Conservation (phyloP, 108 stramenopile genomes). For the Tribonema minus region DNA sequence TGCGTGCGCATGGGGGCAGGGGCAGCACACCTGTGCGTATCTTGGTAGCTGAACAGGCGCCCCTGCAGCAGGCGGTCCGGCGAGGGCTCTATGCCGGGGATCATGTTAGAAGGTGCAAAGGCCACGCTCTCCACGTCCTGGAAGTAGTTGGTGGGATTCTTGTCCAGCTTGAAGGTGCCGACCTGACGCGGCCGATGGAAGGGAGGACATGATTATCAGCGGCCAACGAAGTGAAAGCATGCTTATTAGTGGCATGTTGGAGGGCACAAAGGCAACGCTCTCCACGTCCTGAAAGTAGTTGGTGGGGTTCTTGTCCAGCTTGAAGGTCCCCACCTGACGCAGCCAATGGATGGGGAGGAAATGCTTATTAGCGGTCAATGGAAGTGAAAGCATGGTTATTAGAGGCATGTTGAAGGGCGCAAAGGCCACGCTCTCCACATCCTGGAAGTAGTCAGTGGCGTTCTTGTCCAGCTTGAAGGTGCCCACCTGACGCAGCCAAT, state of each 20-base stretch:
- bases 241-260: too few relatives aligned
- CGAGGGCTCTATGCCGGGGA: slow-evolving; percentile 67
- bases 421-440: slow-evolving; percentile 69
- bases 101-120: slow-evolving; percentile 65
- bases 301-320: slow-evolving; percentile 63
- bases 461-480: slow-evolving; percentile 64
- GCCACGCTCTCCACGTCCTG: slow-evolving; percentile 68
- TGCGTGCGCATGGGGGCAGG: too few relatives aligned
- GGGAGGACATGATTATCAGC: too few relatives aligned
- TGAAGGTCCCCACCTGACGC: slow-evolving; percentile 55
- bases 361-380: too few relatives aligned
- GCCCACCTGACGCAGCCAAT: too few relatives aligned
- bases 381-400: too few relatives aligned
- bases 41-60: slow-evolving; percentile 59
- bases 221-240: too few relatives aligned
- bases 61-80: slow-evolving; percentile 64
- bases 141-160: slow-evolving; percentile 66
- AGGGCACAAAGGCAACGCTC: slow-evolving; percentile 64
- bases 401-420: slow-evolving; percentile 65
- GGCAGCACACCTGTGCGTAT: slow-evolving; percentile 66
- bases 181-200: too few relatives aligned
- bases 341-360: too few relatives aligned
- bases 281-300: slow-evolving; percentile 70
- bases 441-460: slow-evolving; percentile 64
- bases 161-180: slow-evolving; percentile 62